phyloP scores from a whole-genome alignment of 2,329 filamentous ascomycete species.

The Trichoderma sp. region DNA sequence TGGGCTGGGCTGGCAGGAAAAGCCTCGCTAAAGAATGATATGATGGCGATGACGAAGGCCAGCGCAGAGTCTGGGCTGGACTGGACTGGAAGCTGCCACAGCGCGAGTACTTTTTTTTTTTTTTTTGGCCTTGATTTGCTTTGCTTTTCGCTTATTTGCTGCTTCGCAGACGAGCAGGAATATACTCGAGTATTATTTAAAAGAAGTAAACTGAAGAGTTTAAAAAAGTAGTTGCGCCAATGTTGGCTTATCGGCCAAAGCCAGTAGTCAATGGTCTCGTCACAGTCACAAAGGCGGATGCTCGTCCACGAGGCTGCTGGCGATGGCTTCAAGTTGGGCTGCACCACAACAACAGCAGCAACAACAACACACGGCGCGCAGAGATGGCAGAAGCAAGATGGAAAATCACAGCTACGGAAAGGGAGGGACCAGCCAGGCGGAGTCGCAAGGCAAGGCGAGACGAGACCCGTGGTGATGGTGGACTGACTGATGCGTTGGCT shows the following conservation, averaged over 20 bases:
- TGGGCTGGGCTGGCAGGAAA: slow-evolving; percentile 18
- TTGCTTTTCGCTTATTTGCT: background rate
- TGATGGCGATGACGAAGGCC: slow-evolving; percentile 11
- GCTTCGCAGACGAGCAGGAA: background rate
- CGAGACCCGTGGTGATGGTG: slow-evolving; percentile 22
- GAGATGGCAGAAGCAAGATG: background rate
- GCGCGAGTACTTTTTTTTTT: background rate
- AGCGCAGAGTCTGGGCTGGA: background rate
- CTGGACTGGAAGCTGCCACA: background rate
- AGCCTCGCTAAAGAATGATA: slow-evolving; percentile 18
- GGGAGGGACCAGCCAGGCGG: slow-evolving; percentile 9
- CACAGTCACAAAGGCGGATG: background rate
- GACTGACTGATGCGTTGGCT: slow-evolving; percentile 23
- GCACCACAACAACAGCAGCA: background rate
- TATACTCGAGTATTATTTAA: background rate
- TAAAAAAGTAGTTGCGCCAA: background rate
- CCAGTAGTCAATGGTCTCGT: background rate
- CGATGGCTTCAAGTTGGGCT: slow-evolving; percentile 13
- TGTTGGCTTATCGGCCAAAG: background rate
- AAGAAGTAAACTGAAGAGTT: background rate
- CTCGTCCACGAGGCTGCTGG: slow-evolving; percentile 5
- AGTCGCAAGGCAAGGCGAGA: background rate
- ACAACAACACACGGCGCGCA: background rate
- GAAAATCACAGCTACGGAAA: background rate
- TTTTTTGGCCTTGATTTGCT: background rate